phyloP scores from a whole-genome alignment of 768 basidiomycete genomes.

The Hemileccinum rubropunctum region DNA sequence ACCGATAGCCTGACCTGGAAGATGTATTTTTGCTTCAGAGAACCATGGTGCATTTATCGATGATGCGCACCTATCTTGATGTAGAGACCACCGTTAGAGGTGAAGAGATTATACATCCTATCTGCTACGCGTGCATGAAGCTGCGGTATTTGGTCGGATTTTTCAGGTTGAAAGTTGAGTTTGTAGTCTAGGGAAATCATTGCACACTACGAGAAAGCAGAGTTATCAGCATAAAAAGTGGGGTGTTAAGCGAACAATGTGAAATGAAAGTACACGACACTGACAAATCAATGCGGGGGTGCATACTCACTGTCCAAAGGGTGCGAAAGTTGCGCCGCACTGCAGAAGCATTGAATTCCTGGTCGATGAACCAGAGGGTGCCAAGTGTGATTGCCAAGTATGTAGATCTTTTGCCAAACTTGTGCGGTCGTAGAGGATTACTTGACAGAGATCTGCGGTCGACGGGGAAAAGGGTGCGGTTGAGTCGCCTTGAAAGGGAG shows the following conservation, averaged over 20 bases:
- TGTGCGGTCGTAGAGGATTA: conserved; percentile 1
- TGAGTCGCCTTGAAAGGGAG: neutral
- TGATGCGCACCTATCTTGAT: conserved; percentile 67
- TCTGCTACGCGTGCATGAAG: conserved; percentile 85
- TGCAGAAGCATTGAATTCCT: conserved; percentile 48
- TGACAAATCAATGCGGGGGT: no score
- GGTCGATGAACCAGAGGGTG: conserved; percentile 38
- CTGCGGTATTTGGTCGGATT: conserved; percentile 68
- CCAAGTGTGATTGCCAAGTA: conserved; percentile 29
- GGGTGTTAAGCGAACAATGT: neutral
- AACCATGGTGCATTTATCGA: neutral
- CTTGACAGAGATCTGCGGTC: no score
- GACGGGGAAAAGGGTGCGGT: no score
- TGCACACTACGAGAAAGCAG: conserved; percentile 47
- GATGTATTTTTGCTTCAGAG: neutral
- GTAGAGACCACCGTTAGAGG: conserved; percentile 80
- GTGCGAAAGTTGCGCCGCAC: conserved; percentile 47
- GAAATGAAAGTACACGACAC: neutral
- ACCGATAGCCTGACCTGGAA: conserved; percentile 68
- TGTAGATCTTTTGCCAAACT: conserved; percentile 18
- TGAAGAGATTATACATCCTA: conserved; percentile 72
- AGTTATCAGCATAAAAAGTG: neutral
- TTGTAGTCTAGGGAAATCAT: conserved; percentile 83
- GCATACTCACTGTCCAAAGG: conserved; percentile 44
- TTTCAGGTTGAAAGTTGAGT: conserved; percentile 75